A percentile compares a stretch with the other conserved stretches of the same genome.
These are phyloP conservation scores for Anethum foeniculum DNA, from an alignment of 140 eudicot species.

Conservation along the genomic window DNA sequence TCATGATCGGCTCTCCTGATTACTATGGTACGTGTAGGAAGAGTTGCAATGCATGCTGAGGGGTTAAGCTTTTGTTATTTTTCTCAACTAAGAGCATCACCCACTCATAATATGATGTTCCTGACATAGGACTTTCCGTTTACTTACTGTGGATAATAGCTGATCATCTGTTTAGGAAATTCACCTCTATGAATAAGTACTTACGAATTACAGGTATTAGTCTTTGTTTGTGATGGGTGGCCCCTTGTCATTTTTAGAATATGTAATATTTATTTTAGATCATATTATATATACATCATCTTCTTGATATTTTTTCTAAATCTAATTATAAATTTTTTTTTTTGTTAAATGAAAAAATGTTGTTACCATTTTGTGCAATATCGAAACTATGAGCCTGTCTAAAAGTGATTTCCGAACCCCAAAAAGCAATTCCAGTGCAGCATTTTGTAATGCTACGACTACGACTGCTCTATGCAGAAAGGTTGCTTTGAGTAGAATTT, in stretches of 20 bases:
- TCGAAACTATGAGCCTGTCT: neutral
- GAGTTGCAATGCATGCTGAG: constrained; percentile 72
- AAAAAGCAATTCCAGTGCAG: neutral
- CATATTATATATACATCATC: neutral
- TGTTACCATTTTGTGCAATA: neutral
- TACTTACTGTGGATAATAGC: neutral
- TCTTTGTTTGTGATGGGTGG: neutral
- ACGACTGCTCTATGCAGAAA: neutral
- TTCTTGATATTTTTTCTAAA: neutral
- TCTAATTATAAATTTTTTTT: neutral
- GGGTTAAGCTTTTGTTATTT: neutral
- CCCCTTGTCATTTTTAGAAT: neutral
- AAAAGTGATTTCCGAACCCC: neutral
- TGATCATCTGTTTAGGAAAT: neutral
- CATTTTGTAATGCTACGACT: neutral
- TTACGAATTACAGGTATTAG: neutral
- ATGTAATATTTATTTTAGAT: neutral
- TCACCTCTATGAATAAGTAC: neutral
- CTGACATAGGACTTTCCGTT: neutral
- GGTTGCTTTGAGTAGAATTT: neutral
- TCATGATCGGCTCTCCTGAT: constrained; percentile 83
- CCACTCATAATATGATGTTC: neutral
- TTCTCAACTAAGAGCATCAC: constrained; percentile 1
- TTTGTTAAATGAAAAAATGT: neutral
- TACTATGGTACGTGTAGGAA: constrained; percentile 88